Evolutionary conservation across 768 basidiomycete species (phyloP), one percentile per base, ranked within the genome.

Genomic region (Mycena haematopus): DNA sequence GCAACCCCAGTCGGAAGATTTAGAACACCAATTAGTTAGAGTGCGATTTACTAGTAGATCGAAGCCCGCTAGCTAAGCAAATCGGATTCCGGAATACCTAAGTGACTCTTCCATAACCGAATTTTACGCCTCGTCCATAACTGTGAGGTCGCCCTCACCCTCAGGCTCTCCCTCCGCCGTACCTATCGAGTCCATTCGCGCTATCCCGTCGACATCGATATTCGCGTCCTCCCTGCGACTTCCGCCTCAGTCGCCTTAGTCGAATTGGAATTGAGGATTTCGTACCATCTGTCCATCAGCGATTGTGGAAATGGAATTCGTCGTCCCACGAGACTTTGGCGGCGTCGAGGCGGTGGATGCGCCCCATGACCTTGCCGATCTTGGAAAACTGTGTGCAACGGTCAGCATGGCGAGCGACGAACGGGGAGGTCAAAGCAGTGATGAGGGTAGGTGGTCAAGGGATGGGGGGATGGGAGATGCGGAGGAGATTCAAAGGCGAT

Each of bases 341-440:
- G 27, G 29, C 4, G 29, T 31, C 29, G 29, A 31, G 29, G 29
- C 4, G 6, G 29, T 31, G 29, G 29, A 31, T 31, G 75, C 92
- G 91, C 69, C 92, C 90, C 91, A 95, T 92, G 29, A 95, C 93
- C 78, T 90, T 90, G 74, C 86, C 88, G 65, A 92, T 90, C 75
- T 92, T 92, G 47, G 92, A 93, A 76, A 86, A 88, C 87, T 92
- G 71, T 27, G 29, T 6, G 17, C 24, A 6, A 3, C 4, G 29
- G 29, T 31, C 19, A 19, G 17, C 29, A 31, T 31, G 29, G 29
- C n/a, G 9, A 9, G n/a, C n/a, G 9, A 15, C 3, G 13, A 36
- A 15, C 3, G 14, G 9, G 13, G 3, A 15, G 13, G 31, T n/a
- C n/a, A 9, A 36, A 11, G 36, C 13, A 14, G 13, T 6, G 47